Base-by-base conservation (phyloP, 305 asterid genomes). In the Vinca major region DNA sequence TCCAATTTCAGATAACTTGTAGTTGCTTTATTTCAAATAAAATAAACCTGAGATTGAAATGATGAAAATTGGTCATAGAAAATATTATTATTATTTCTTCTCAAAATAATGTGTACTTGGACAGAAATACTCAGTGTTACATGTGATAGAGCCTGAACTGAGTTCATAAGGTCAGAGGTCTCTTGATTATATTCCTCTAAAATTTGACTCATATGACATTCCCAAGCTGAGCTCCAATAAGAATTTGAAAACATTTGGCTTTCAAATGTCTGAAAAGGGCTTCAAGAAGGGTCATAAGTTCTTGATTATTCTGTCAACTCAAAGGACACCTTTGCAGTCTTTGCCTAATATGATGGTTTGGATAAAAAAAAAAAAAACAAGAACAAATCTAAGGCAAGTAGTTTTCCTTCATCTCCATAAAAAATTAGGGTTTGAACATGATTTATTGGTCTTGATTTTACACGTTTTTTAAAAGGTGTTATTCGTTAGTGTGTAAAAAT, bases 171-270 rank as follows among this genome's bases (percentile, higher is more conserved):
- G 43, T 60, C 53, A 54, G 54, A 66, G 58, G 39, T 20, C 55
- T 62, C 74, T 60, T 47, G 66, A 58, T 69, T 56, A 62, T 69
- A 69, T 75, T 78, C 77, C 4, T 20, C 67, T 13, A 4, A 4
- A 4, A 41, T 7, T 51, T 40, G 55, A 64, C 72, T 40, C 74
- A 53, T 63, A 74, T 77, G 82, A 78, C 80, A 72, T 81, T 73
- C 77, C 17, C 37, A 45, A 77, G 51, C 62, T 53, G 10, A 71
- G 44, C 1, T 45, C 17, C 63, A 62, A 68, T 60, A 69, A 61
- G 74, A 69, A 77, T 74, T 71, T 56, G 48, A 12, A 45, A 16
- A 69, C 49, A 10, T 63, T 57, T 62, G 51, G 4, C 53, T 26
- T 10, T 68, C 48, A 13, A 56, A 20, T 52, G 14, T n/a, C 61